These are phyloP conservation scores for Ligustrum vulgare DNA, from an alignment of 257 asterid genomes.

Conservation along the genomic window DNA sequence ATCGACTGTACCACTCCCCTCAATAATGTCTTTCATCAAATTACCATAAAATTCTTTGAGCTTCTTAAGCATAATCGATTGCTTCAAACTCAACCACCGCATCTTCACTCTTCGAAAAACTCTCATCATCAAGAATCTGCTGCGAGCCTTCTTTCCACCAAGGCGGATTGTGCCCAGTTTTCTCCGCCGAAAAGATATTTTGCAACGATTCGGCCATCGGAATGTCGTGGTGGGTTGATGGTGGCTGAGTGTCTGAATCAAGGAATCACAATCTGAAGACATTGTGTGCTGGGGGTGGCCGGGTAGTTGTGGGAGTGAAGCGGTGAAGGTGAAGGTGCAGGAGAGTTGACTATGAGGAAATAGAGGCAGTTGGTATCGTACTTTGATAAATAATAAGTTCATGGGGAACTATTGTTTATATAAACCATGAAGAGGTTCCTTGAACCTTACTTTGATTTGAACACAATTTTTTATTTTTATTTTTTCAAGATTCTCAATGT, in stretches of 20 bases:
- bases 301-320: too few relatives aligned
- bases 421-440: neutral
- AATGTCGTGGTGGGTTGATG: slow-evolving; percentile 23
- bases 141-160: slow-evolving; percentile 51
- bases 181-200: slow-evolving; percentile 31
- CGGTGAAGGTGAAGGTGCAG: neutral
- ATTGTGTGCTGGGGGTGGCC: slow-evolving; percentile 15
- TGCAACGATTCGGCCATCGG: slow-evolving; percentile 50
- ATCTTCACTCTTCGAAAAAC: slow-evolving; percentile 49
- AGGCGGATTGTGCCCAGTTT: slow-evolving; percentile 54
- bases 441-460: neutral
- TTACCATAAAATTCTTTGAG: slow-evolving; percentile 44
- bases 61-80: slow-evolving; percentile 40
- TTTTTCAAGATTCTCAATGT: neutral
- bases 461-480: neutral
- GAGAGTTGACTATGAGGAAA: slow-evolving; percentile 21
- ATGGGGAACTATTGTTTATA: neutral
- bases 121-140: slow-evolving; percentile 42
- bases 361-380: neutral
- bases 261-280: slow-evolving; percentile 36
- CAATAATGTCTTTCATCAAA: slow-evolving; percentile 42
- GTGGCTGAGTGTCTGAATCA: slow-evolving; percentile 1
- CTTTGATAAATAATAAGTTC: neutral
- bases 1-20: slow-evolving; percentile 45
- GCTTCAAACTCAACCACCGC: slow-evolving; percentile 44